Evolutionary conservation across 768 basidiomycete genomes (phyloP), one percentile per base, ranked within the genome.

Genomic region (Russula griseocarnosa): DNA sequence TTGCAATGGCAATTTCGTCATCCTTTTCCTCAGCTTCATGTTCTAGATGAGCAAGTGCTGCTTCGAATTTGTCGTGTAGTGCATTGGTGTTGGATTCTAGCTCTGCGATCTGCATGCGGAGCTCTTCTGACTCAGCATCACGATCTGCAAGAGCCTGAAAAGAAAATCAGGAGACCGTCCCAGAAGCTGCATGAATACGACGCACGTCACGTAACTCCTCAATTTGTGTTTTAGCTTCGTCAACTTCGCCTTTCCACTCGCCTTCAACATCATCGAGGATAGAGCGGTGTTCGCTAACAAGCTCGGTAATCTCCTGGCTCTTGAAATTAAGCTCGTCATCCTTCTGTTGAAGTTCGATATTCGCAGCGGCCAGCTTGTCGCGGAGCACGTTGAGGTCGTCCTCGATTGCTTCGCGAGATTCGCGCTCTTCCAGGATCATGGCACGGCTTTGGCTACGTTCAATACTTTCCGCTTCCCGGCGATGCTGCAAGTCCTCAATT

Each of bases 171-270:
- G 8, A 65, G 47, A 60, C 38, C 22, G 3, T 8, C 0, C 20
- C 8, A 32, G 24, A 61, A 50, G 46, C 7, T 44, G 46, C 36
- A 63, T 32, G 36, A 1, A 44, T 28, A 36, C 32, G 30, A 76
- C 81, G 62, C 71, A 90, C 88, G 73, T 90, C 89, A 28, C 82
- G 81, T 18, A 91, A 78, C 73, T 95, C 91, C 61, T 93, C 91
- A 0, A 87, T 84, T 69, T 92, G 91, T 3, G 79, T 82, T 63
- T 87, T 80, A 2, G 86, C 85, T 67, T 93, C 91, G 66, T 92
- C 86, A 3, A 95, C 86, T 71, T 96, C 94, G 3, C 88, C 90
- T 60, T 87, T 78, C 93, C 93, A 96, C 69, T 92, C 90, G 49
- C 86, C 83, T 70, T 92, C 90, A 8, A 93, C 86, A 3, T 82